phyloP scores from a whole-genome alignment of 495 filamentous ascomycete species.

The Aspergillus conjunctus region DNA sequence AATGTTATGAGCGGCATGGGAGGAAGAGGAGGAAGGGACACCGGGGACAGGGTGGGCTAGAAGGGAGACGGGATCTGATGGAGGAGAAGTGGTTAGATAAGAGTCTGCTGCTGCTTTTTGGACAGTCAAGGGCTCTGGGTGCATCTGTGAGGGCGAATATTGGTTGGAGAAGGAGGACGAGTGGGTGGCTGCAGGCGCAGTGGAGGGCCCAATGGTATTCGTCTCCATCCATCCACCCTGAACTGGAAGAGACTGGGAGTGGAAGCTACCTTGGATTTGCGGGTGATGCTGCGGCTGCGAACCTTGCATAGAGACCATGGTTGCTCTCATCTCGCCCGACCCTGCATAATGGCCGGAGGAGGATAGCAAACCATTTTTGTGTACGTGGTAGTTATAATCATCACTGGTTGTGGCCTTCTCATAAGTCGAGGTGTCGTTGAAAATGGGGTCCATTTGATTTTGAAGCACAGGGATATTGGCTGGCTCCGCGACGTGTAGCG shows the following conservation, averaged over 20 bases:
- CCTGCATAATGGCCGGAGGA: constrained; percentile 28
- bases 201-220: constrained; percentile 27
- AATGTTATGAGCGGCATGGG: constrained; percentile 45
- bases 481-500: constrained; percentile 68
- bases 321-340: constrained; percentile 21
- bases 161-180: constrained; percentile 14
- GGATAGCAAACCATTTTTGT: constrained; percentile 27
- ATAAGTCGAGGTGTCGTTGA: constrained; percentile 67
- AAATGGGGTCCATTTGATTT: constrained; percentile 72
- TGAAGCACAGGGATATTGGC: constrained; percentile 71
- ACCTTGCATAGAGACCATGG: constrained; percentile 30
- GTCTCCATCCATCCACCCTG: constrained; percentile 21
- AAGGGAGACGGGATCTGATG: constrained; percentile 37
- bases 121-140: constrained; percentile 24
- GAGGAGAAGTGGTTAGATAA: constrained; percentile 35
- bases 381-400: constrained; percentile 18
- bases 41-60: constrained; percentile 41
- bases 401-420: constrained; percentile 31
- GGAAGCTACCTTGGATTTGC: constrained; percentile 33
- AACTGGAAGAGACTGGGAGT: constrained; percentile 23
- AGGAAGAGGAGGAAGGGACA: constrained; percentile 43
- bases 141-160: constrained; percentile 9
- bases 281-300: constrained; percentile 22
- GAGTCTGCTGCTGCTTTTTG: constrained; percentile 24
- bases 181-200: constrained; percentile 26